These are phyloP conservation scores for Aphanomyces invadans DNA, from an alignment of 352 stramenopile genomes.

Conservation along the genomic window DNA sequence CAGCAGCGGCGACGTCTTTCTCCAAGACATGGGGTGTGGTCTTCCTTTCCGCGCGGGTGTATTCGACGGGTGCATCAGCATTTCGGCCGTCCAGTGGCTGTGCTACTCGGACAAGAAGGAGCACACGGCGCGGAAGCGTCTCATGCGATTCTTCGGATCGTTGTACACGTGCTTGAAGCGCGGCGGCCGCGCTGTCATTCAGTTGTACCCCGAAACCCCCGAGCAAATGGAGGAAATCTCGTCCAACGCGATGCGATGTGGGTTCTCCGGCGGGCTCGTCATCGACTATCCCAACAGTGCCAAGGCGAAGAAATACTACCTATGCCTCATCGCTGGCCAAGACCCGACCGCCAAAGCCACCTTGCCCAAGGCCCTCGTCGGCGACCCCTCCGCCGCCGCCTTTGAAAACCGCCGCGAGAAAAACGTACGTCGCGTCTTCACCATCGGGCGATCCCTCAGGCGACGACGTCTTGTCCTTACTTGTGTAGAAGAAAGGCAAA, in stretches of 20 bases:
- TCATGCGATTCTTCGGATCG: conserved; percentile 96
- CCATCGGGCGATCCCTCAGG: too few species aligned
- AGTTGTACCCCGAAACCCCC: conserved; percentile 98
- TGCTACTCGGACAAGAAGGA: conserved; percentile 98
- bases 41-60: conserved; percentile 95
- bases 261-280: conserved; percentile 94
- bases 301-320: conserved; percentile 99
- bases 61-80: conserved; percentile 99
- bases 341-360: conserved; percentile 44
- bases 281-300: conserved; percentile 99
- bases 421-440: conserved; percentile 40
- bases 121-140: conserved; percentile 88
- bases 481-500: conserved; percentile 20
- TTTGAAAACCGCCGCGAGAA: conserved; percentile 51
- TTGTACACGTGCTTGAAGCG: conserved; percentile 83
- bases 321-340: conserved; percentile 95
- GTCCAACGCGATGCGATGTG: conserved; percentile 78
- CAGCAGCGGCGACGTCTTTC: conserved; percentile 79
- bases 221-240: conserved; percentile 95
- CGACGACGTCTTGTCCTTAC: background rate
- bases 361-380: conserved; percentile 79
- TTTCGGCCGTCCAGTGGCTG: conserved; percentile 99
- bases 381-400: conserved; percentile 42
- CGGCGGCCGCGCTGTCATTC: conserved; percentile 91
- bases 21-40: conserved; percentile 97